Conservation (phyloP, 1,139 yeast genomes). For the Taphrina communis region DNA sequence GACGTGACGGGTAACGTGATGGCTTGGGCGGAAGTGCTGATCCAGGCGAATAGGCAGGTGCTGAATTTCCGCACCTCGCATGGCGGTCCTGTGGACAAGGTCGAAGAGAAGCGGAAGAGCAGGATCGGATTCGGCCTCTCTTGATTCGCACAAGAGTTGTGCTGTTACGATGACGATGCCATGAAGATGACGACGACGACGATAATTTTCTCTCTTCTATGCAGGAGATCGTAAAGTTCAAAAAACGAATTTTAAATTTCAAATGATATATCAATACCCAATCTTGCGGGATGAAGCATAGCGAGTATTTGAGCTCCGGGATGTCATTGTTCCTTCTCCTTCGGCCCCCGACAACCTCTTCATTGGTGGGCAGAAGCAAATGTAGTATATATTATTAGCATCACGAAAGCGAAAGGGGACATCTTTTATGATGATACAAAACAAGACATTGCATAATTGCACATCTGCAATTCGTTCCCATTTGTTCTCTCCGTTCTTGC, state of each 20-base stretch:
- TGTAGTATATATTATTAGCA: background rate
- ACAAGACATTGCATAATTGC: too few species aligned
- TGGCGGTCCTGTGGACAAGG: background rate
- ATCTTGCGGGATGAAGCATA: background rate
- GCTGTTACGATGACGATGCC: background rate
- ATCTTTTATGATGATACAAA: too few species aligned
- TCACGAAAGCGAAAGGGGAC: background rate
- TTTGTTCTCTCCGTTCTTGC: too few species aligned
- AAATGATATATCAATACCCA: background rate
- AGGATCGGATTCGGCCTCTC: slow-evolving; percentile 20
- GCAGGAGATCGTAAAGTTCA: too few species aligned
- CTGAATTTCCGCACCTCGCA: background rate
- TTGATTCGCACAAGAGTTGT: background rate
- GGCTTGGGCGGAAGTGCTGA: slow-evolving; percentile 41
- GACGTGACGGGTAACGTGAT: slow-evolving; percentile 35
- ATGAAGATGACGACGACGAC: background rate
- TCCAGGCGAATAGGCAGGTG: slow-evolving; percentile 34
- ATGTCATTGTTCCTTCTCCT: too few species aligned
- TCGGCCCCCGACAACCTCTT: too few species aligned
- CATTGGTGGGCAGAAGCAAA: background rate
- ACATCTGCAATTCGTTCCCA: too few species aligned
- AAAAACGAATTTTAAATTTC: too few species aligned
- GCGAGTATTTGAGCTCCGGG: background rate
- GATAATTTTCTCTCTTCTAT: too few species aligned
- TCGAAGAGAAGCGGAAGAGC: slow-evolving; percentile 29